Percentiles rank a stretch among this genome's conserved stretches.
Evolutionary conservation across 345 rosid genomes (phyloP).

Genomic region (rapeseed (Brassica napus)): DNA sequence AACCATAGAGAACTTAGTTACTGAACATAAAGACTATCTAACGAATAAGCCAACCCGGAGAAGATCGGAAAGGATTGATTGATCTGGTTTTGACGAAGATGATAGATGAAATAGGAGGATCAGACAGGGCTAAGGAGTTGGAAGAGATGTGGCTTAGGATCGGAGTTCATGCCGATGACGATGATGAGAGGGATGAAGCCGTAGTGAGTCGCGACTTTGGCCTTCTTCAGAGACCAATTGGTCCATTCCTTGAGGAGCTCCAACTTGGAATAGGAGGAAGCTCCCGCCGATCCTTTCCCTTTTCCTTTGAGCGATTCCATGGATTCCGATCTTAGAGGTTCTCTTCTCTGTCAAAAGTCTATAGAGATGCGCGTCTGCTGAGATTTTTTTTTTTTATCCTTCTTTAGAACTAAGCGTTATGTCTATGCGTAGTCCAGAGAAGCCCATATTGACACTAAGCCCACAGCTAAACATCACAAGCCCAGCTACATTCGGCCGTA

Average conservation of each 20-base stretch:
- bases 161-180: constrained; percentile 93
- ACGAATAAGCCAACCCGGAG: constrained; percentile 12
- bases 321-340: constrained; percentile 30
- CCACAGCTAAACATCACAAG: no score
- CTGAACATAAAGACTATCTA: no score
- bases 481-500: no score
- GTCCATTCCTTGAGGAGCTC: constrained; percentile 80
- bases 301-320: constrained; percentile 60
- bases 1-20: no score
- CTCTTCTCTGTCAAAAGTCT: neutral
- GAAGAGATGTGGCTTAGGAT: constrained; percentile 83
- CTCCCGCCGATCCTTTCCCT: constrained; percentile 50
- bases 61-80: neutral
- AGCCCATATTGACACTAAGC: no score
- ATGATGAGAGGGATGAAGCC: constrained; percentile 89
- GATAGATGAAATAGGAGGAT: constrained; percentile 15
- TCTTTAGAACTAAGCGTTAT: no score
- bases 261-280: constrained; percentile 31
- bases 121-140: constrained; percentile 90
- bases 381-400: no score
- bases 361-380: neutral
- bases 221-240: constrained; percentile 83
- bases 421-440: no score
- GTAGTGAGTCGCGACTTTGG: constrained; percentile 82
- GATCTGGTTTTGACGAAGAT: neutral